phyloP scores from a whole-genome alignment of 805 yeast genomes.

The Lachancea sp. region DNA sequence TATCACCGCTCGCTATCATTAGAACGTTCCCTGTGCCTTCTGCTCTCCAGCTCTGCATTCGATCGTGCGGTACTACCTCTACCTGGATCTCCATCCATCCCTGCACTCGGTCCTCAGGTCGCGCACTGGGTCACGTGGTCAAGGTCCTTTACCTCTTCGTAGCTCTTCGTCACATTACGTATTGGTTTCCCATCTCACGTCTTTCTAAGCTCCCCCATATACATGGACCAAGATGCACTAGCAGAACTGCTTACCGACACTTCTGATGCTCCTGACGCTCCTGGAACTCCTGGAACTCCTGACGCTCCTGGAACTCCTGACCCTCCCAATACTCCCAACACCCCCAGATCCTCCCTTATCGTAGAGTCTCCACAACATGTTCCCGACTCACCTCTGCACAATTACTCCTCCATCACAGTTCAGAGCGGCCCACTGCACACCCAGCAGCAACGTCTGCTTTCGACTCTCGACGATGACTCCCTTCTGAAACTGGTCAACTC shows the following conservation, averaged over 20 bases:
- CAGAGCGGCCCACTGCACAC: not conserved
- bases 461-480: constrained; percentile 9
- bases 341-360: not conserved
- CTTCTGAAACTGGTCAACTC: constrained; percentile 8
- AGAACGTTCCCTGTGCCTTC: no score
- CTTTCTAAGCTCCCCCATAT: not conserved
- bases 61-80: no score
- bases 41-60: no score
- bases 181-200: not conserved
- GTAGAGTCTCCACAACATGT: not conserved
- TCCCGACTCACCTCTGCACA: constrained; percentile 5
- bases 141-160: no score
- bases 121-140: no score
- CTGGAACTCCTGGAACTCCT: not conserved
- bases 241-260: constrained; percentile 1
- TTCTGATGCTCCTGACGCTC: not conserved
- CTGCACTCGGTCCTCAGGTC: no score
- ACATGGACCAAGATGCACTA: constrained; percentile 2
- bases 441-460: constrained; percentile 8
- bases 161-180: not conserved
- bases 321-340: not conserved
- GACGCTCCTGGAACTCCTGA: not conserved
- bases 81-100: no score
- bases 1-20: no score
- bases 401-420: not conserved